Conservation (phyloP, 2,329 filamentous ascomycete genomes). For the Orbilia ellipsospora region DNA sequence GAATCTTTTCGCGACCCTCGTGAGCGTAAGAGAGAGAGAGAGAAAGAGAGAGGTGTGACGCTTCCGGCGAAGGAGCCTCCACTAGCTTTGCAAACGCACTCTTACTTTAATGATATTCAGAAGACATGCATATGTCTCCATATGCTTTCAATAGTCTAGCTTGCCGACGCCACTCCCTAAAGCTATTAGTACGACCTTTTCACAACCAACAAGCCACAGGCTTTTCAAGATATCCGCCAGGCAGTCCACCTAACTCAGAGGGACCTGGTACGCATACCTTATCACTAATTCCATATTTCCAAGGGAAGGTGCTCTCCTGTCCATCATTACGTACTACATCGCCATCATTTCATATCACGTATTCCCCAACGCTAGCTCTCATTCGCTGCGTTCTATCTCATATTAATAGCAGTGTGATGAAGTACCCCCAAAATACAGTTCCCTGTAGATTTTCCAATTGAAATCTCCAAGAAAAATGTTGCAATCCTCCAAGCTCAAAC, state of each 20-base stretch:
- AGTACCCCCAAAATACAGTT: not conserved
- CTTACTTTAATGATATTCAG: too few relatives aligned
- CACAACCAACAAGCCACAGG: too few relatives aligned
- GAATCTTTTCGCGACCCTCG: not conserved
- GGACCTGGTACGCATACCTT: constrained; percentile 14
- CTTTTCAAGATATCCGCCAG: too few relatives aligned
- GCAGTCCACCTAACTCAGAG: too few relatives aligned
- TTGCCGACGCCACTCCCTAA: too few relatives aligned
- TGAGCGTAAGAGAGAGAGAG: too few relatives aligned
- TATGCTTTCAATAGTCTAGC: too few relatives aligned
- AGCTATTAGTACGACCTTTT: too few relatives aligned
- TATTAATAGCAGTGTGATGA: not conserved
- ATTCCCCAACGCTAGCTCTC: not conserved
- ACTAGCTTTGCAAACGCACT: not conserved
- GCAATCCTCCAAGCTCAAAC: not conserved
- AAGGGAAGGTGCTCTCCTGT: not conserved
- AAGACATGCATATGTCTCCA: too few relatives aligned
- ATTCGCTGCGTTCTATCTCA: not conserved
- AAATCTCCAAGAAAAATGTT: not conserved
- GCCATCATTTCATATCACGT: not conserved
- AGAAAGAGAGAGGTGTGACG: not conserved
- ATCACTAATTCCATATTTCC: constrained; percentile 21
- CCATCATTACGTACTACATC: not conserved
- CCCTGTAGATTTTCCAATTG: not conserved
- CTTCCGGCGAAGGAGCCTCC: not conserved